A percentile compares a stretch with the other conserved stretches of the same genome.
These are phyloP conservation scores for Sporobolomyces roseus DNA, from an alignment of 768 basidiomycete genomes.

Conservation along the genomic window DNA sequence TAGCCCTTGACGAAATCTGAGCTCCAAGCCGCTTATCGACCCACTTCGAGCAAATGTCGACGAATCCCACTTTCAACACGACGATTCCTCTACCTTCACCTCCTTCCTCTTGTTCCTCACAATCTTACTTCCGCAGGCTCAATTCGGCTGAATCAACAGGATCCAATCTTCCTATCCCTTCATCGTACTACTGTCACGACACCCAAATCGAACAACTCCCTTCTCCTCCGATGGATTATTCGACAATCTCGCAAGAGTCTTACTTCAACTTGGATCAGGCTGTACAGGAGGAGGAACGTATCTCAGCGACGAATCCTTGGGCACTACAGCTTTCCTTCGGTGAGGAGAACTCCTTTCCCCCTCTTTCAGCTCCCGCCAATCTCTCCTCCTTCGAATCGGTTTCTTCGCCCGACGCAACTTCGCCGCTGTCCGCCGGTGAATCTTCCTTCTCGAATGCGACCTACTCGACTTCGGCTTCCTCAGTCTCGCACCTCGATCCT, in stretches of 20 bases:
- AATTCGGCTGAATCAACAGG: too few species aligned
- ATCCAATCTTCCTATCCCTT: not conserved
- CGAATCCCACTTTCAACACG: too few species aligned
- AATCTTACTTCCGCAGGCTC: too few species aligned
- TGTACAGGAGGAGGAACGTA: too few species aligned
- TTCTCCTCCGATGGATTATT: not conserved
- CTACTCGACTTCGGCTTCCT: not conserved
- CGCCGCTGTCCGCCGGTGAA: not conserved
- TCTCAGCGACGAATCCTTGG: too few species aligned
- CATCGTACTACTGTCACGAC: not conserved
- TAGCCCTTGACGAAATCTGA: too few species aligned
- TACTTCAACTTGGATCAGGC: too few species aligned
- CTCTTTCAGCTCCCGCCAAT: not conserved
- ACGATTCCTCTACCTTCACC: too few species aligned
- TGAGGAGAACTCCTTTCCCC: not conserved
- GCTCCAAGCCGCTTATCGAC: too few species aligned
- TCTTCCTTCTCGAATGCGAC: not conserved
- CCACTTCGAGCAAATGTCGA: too few species aligned
- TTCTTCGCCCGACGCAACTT: not conserved
- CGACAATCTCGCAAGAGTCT: not conserved
- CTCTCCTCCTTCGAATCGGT: not conserved
- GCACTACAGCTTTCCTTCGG: not conserved
- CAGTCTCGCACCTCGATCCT: not conserved
- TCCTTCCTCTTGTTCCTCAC: too few species aligned
- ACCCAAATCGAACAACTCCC: not conserved